Evolutionary conservation across 2,329 filamentous ascomycete genomes (phyloP), one percentile per base, ranked within the genome.

Genomic region (Verruconis gallopava): DNA sequence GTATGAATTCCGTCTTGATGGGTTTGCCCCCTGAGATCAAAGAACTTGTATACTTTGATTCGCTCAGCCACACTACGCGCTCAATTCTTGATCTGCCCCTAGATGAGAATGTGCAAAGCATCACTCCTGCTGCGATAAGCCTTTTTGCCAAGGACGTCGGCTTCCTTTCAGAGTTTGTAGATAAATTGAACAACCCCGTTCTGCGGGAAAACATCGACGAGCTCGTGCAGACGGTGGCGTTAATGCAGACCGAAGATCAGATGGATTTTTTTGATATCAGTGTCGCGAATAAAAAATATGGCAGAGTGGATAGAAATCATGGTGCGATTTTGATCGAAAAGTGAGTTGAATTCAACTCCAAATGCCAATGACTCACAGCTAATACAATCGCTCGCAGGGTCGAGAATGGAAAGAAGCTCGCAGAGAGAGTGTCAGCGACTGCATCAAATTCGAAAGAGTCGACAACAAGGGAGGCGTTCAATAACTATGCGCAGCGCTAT

Each of bases 41-140:
- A 58, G 86, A 94, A 58, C 77, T 95, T 43, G 94, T 98, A 52
- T 96, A 98, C 64, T 95, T 94, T 55, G 91, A 96, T 57, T 91
- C 91, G 0, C 72, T 98, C 25, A 86, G 79, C 43, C 91, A 98
- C 60, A 86, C 91, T 2, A 81, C 85, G 3, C 82, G 82, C 47
- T 85, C 82, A 60, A 91, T 95, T 43, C 62, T 94, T 47, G 77
- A 75, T 18, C 73, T 93, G 6, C 85, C 86, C 0, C 70, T 95
- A 30, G 81, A 85, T 9, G 66, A 77, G 0, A 75, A 81, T 21
- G 85, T 96, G 22, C 85, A 79, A 53, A 77, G 77, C 50, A 95
- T 98, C 59, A 94, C 91, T 47, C 79, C 83, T 6, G 79, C 91
- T 50, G 86, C 86, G 4, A 85, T 95, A 12, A 69, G 75, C 6